A percentile compares a stretch with the other conserved stretches of the same genome.
Evolutionary conservation across 2,329 filamentous ascomycete species (phyloP).

Genomic region (Talaromyces verruculosus): DNA sequence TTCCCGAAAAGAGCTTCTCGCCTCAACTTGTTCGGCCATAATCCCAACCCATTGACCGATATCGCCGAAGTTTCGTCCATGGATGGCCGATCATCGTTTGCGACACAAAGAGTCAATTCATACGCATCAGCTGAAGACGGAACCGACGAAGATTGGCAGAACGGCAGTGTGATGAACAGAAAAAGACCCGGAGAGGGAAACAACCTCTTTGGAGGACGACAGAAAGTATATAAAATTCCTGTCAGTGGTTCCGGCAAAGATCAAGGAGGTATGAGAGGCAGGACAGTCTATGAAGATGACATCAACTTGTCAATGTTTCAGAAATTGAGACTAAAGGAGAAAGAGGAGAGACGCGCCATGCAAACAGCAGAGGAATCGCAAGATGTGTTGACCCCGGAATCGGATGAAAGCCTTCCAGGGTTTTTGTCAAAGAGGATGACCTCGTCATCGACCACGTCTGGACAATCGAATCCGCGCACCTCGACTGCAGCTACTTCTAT

Average conservation of each 20-base stretch:
- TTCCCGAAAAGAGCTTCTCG: conserved; percentile 78
- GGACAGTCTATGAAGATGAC: conserved; percentile 81
- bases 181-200: conserved; percentile 85
- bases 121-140: conserved; percentile 62
- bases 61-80: conserved; percentile 91
- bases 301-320: conserved; percentile 81
- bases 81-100: conserved; percentile 61
- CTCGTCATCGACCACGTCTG: conserved; percentile 77
- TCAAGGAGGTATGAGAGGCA: conserved; percentile 56
- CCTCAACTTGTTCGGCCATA: conserved; percentile 69
- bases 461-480: conserved; percentile 65
- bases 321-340: conserved; percentile 60
- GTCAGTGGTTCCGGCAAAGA: conserved; percentile 43
- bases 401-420: conserved; percentile 52
- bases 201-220: conserved; percentile 87
- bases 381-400: conserved; percentile 42
- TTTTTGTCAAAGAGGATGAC: conserved; percentile 79
- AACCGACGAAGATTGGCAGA: conserved; percentile 63
- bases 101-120: conserved; percentile 62
- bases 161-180: conserved; percentile 77
- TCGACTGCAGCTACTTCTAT: conserved; percentile 89
- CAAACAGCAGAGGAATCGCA: conserved; percentile 41
- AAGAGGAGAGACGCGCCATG: conserved; percentile 45
- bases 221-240: conserved; percentile 90
- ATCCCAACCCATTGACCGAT: conserved; percentile 64